Evolutionary conservation across 2,329 filamentous ascomycete species (phyloP).

Genomic region (Paracamarosporium sp.): DNA sequence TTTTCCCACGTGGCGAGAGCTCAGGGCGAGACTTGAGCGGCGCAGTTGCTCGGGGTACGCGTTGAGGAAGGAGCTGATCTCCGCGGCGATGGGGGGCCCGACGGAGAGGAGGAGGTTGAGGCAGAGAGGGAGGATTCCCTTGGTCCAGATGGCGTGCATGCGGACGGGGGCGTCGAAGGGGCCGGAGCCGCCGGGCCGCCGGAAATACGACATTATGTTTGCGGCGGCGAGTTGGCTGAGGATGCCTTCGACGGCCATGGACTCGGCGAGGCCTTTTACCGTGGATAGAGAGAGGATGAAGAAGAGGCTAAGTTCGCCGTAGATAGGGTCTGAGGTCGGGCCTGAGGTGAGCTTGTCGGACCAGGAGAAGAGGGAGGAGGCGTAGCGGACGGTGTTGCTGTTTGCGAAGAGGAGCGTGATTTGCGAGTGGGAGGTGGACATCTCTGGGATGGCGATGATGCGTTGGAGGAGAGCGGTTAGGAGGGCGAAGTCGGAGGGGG

Average conservation of each 20-base stretch:
- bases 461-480: conserved; percentile 88
- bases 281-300: conserved; percentile 89
- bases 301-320: conserved; percentile 88
- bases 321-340: conserved; percentile 77
- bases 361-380: conserved; percentile 91
- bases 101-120: conserved; percentile 87
- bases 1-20: conserved; percentile 60
- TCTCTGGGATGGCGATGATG: conserved; percentile 78
- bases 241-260: conserved; percentile 85
- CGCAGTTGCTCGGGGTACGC: conserved; percentile 82
- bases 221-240: conserved; percentile 80
- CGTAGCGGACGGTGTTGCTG: conserved; percentile 76
- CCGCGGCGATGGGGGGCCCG: conserved; percentile 79
- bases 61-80: conserved; percentile 87
- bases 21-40: conserved; percentile 75
- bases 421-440: conserved; percentile 66
- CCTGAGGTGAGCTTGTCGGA: conserved; percentile 74
- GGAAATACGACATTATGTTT: conserved; percentile 79
- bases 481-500: conserved; percentile 82
- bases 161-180: conserved; percentile 79
- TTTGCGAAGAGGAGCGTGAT: conserved; percentile 60
- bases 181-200: conserved; percentile 70
- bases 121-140: conserved; percentile 84
- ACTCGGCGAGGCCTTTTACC: conserved; percentile 81
- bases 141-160: conserved; percentile 88